phyloP scores from a whole-genome alignment of 2,329 filamentous ascomycete genomes.

The Gaeumannomyces tritici region DNA sequence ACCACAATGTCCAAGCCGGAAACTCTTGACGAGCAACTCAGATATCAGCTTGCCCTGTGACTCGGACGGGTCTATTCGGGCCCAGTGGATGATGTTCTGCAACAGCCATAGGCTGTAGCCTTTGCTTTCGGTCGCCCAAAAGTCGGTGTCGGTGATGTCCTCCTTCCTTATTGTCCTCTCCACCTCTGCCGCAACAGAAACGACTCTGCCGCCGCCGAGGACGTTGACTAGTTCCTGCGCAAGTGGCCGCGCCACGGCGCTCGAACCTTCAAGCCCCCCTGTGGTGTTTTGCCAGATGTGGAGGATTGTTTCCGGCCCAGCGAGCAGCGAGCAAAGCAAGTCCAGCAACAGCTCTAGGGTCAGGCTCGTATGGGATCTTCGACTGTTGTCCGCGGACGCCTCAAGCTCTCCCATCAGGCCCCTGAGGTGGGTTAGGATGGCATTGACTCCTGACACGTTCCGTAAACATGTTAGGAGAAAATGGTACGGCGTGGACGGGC shows the following conservation, averaged over 20 bases:
- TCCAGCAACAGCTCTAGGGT: conserved; percentile 34
- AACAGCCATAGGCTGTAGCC: conserved; percentile 66
- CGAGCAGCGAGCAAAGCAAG: conserved; percentile 31
- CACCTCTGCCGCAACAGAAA: conserved; percentile 46
- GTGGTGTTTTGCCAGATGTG: conserved; percentile 26
- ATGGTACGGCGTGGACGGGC: conserved; percentile 11
- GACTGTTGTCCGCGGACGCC: conserved; percentile 10
- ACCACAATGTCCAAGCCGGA: conserved; percentile 68
- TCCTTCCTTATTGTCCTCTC: conserved; percentile 34
- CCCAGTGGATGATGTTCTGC: conserved; percentile 44
- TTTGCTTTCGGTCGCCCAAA: conserved; percentile 57
- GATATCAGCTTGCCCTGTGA: conserved; percentile 31
- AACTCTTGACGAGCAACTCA: conserved; percentile 44
- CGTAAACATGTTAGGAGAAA: conserved; percentile 56
- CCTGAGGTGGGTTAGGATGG: conserved; percentile 61
- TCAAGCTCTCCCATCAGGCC: conserved; percentile 44
- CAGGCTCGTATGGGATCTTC: conserved; percentile 30
- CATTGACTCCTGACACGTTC: conserved; percentile 69
- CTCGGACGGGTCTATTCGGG: conserved; percentile 18
- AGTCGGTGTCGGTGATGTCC: conserved; percentile 13
- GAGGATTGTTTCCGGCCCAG: conserved; percentile 23
- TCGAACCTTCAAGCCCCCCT: conserved; percentile 4
- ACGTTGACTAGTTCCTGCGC: conserved; percentile 34
- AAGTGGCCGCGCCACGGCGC: conserved; percentile 21
- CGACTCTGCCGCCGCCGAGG: conserved; percentile 37